Conservation (phyloP, 2,329 filamentous ascomycete species). For the Xylaria sp. region DNA sequence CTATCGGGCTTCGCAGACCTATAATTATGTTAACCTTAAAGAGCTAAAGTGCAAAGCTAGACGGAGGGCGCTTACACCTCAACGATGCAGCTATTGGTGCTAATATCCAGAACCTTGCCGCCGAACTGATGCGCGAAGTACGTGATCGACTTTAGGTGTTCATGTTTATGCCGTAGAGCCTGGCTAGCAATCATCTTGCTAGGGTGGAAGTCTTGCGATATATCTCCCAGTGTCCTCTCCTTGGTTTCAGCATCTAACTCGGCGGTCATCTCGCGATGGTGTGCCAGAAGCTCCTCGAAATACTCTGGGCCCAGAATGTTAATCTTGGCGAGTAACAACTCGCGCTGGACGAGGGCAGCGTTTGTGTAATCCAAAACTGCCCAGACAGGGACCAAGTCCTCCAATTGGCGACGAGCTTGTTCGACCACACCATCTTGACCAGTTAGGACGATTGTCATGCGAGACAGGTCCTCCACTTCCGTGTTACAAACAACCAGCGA, state of each 20-base stretch:
- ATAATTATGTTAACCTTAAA: conserved; percentile 41
- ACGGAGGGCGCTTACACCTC: conserved; percentile 76
- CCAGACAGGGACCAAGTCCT: conserved; percentile 98
- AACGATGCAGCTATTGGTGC: conserved; percentile 98
- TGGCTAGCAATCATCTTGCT: conserved; percentile 86
- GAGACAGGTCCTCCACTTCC: conserved; percentile 93
- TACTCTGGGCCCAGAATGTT: conserved; percentile 97
- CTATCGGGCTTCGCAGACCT: conserved; percentile 91
- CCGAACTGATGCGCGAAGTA: conserved; percentile 98
- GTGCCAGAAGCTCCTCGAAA: conserved; percentile 94
- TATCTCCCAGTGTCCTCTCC: conserved; percentile 57
- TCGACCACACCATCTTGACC: conserved; percentile 97
- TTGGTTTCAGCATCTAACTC: conserved; percentile 59
- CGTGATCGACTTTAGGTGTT: conserved; percentile 95
- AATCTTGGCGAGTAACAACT: conserved; percentile 94
- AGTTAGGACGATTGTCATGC: conserved; percentile 98
- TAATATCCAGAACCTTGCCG: conserved; percentile 97
- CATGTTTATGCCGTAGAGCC: conserved; percentile 94
- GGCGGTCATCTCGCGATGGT: conserved; percentile 86
- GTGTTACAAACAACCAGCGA: conserved; percentile 97
- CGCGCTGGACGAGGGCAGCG: conserved; percentile 92
- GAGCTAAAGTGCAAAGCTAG: background rate
- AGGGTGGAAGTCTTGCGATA: conserved; percentile 82
- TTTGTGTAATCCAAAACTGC: conserved; percentile 96
- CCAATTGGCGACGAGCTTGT: conserved; percentile 92